Evolutionary conservation across 768 basidiomycete species (phyloP), one percentile per base, ranked within the genome.

Genomic region (Mycena galopus): DNA sequence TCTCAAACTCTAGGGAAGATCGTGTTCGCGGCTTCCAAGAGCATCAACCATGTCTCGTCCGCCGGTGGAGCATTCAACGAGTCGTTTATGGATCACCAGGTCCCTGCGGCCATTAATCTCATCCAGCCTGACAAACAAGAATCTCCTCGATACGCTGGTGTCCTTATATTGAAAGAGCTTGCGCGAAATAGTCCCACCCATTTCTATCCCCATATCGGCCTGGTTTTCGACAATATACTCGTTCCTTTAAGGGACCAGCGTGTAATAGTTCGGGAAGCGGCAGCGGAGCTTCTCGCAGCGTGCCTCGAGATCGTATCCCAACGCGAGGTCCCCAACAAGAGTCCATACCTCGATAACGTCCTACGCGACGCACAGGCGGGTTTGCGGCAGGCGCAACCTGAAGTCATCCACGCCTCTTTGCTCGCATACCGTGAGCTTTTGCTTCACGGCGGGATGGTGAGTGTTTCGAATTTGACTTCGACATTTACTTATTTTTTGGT

Each of bases 1-100:
- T 96, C 96, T n/a, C 94, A 96, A 80, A 96, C 95, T 0, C 88
- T 96, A 32, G 96, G 96, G 0, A 88, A 91, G 77, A 97, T 97
- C 44, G 74, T 75, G 1, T 44, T 56, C 23, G 71, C 74, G 17
- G 74, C 74, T 37, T 72, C 74, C 57, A 75, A 75, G 74, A 68
- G 51, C 58, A 72, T 65, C 2, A 72, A 62, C 33, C 71, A 69
- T 78, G 94, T 94, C 35, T 89, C 92, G 69, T 92, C 95, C 30
- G 94, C 94, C 25, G 95, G 94, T 3, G 88, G 90, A 0, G 91
- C 92, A 29, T 94, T 97, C 77, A 95, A 94, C 71, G 95, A 97
- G 77, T 87, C 90, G 4, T 96, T 97, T 77, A 95, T 97, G 89
- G 93, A 95, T 74, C 92, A 89, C 71, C 96, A 98, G 79, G 94